Evolutionary conservation across 2,329 filamentous ascomycete species (phyloP), one percentile per base, ranked within the genome.

Genomic region (Nemania sp.): DNA sequence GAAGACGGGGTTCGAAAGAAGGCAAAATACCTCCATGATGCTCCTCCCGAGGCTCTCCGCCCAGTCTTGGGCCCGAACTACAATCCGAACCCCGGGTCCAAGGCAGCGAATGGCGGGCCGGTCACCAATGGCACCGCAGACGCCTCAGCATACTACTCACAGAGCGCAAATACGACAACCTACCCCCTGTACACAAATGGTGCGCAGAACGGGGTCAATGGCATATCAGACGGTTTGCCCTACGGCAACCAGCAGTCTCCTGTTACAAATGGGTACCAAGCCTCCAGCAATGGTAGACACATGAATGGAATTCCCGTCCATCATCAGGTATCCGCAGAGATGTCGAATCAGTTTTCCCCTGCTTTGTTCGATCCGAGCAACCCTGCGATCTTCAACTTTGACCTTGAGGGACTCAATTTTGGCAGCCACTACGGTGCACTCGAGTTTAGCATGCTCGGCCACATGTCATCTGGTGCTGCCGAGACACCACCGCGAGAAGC

Each of bases 1-100:
- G 91, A 96, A 72, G 94, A 99, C 69, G 94, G 94, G 49, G 91
- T 97, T 46, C 88, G 94, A 60, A 99, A 99, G 75, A 99, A 97
- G 80, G 94, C 94, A 47, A 99, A 99, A 73, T 99, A 99, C 72
- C 88, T 99, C 52, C 92, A 97, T 68, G 94, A 97, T 79, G 91
- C 93, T 22, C 92, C 93, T 30, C 85, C 91, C 47, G 91, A 95
- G 70, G 91, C 91, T 40, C 79, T 97, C 58, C 83, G 93, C 68
- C 90, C 92, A n/a, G 91, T 94, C 36, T 80, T 94, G 42, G 86
- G 87, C 5, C 84, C 86, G 24, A 85, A 80, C 58, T 88, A 84
- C 65, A 90, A 88, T 66, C 82, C 81, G 67, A 78, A 71, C 71
- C 74, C 73, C 64, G 70, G 76, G 68, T 73, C 75, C 64, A 73